Evolutionary conservation across 2,329 filamentous ascomycete genomes (phyloP).

Genomic region (Penicillium sp.): DNA sequence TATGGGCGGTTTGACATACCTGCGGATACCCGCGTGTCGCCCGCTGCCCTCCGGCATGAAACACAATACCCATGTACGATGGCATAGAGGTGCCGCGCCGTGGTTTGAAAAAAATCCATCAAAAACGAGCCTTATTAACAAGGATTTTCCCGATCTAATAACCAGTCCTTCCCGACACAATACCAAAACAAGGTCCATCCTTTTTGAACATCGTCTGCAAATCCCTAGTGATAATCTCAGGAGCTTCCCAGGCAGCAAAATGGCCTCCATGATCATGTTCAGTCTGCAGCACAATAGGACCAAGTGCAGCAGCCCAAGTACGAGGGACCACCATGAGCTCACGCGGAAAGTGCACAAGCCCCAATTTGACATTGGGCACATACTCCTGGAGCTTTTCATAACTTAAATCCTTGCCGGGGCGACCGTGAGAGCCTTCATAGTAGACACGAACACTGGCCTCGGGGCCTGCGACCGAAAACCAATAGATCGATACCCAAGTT

Average conservation of each 20-base stretch:
- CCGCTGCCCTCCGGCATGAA: too few relatives aligned
- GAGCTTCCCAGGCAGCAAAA: slow-evolving; percentile 25
- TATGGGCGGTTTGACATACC: too few relatives aligned
- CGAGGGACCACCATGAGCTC: slow-evolving; percentile 21
- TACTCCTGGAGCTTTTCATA: slow-evolving; percentile 13
- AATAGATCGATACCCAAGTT: slow-evolving; percentile 73
- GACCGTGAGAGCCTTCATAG: slow-evolving; percentile 56
- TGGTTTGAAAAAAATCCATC: too few relatives aligned
- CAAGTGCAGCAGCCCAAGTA: slow-evolving; percentile 20
- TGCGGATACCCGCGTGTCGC: too few relatives aligned
- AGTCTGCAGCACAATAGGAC: slow-evolving; percentile 18
- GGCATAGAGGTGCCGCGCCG: too few relatives aligned
- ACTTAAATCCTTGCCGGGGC: slow-evolving; percentile 1
- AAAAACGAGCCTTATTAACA: too few relatives aligned
- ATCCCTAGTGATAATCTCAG: slow-evolving; percentile 15
- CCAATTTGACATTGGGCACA: slow-evolving; percentile 18
- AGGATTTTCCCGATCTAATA: too few relatives aligned
- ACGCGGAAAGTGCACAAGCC: slow-evolving; percentile 18
- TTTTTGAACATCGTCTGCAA: slow-evolving; percentile 17
- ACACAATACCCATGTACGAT: too few relatives aligned
- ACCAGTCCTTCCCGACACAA: slow-evolving; percentile 9
- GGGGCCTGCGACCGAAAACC: slow-evolving; percentile 67
- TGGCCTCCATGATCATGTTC: slow-evolving; percentile 20
- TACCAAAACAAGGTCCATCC: slow-evolving; percentile 14
- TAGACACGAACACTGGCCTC: slow-evolving; percentile 70